Evolutionary conservation across 768 basidiomycete species (phyloP).

Genomic region (Leucosporidium yakuticum): DNA sequence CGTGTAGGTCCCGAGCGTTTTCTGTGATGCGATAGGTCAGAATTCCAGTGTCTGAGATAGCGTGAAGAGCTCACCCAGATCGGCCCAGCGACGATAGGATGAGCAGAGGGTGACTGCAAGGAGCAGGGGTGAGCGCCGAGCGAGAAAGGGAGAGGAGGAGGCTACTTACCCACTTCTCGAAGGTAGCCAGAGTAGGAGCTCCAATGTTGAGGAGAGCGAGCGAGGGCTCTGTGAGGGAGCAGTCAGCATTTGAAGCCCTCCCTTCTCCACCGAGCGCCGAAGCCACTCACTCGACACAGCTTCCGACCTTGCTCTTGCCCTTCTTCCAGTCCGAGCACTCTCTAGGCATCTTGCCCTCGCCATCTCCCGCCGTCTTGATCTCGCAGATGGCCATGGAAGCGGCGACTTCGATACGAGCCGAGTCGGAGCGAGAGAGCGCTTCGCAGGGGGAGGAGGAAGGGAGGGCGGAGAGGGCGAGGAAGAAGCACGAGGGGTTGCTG

Average conservation of each 20-base stretch:
- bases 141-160: not conserved
- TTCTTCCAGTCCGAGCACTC: constrained; percentile 12
- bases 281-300: constrained; percentile 15
- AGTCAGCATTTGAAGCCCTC: not conserved
- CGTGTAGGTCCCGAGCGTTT: constrained; percentile 11
- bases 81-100: constrained; percentile 11
- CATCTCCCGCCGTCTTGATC: constrained; percentile 6
- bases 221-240: constrained; percentile 4
- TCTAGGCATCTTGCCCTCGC: not conserved
- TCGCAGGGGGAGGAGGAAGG: constrained; percentile 10
- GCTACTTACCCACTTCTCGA: constrained; percentile 12
- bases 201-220: constrained; percentile 18
- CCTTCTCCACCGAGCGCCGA: not conserved
- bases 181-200: constrained; percentile 10
- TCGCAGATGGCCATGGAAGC: constrained; percentile 17
- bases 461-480: constrained; percentile 9
- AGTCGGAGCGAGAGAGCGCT: constrained; percentile 17
- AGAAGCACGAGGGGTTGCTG: constrained; percentile 13
- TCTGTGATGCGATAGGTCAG: not conserved
- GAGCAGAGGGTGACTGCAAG: constrained; percentile 13
- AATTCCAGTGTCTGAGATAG: not conserved
- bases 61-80: not conserved
- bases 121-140: too few relatives aligned
- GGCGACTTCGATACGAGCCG: constrained; percentile 9
- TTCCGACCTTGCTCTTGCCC: not conserved